These are phyloP conservation scores for Eucalyptus shirleyi DNA, from an alignment of 345 rosid species.

Conservation along the genomic window DNA sequence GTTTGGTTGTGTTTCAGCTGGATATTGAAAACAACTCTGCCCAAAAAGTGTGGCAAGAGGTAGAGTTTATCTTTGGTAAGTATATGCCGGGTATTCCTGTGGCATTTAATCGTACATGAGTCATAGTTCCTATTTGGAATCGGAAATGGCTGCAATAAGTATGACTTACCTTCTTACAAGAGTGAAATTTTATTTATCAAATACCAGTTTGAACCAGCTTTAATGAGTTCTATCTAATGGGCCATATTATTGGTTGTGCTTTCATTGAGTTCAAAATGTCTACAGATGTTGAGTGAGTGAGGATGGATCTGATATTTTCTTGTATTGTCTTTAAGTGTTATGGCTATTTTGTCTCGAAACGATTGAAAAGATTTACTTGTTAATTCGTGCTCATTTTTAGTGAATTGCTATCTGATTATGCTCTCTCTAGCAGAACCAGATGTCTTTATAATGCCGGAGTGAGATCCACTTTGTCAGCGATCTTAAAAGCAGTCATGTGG, in stretches of 20 bases:
- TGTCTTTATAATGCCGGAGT: not conserved
- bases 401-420: not conserved
- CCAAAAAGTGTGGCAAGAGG: slow-evolving; percentile 83
- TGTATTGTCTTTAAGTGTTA: not conserved
- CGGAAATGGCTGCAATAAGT: not conserved
- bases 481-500: not conserved
- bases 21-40: slow-evolving; percentile 81
- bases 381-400: not conserved
- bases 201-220: not conserved
- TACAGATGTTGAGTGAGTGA: not conserved
- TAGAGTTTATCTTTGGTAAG: slow-evolving; percentile 89
- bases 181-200: too few relatives aligned
- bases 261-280: not conserved
- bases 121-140: not conserved
- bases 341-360: not conserved
- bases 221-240: not conserved
- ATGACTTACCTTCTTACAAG: too few relatives aligned
- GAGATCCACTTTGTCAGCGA: not conserved
- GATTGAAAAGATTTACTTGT: not conserved
- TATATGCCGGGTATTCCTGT: too few relatives aligned
- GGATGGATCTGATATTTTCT: not conserved
- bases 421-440: not conserved
- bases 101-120: not conserved
- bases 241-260: not conserved
- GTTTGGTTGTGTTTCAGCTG: slow-evolving; percentile 33